Percentiles rank a stretch among this genome's conserved stretches.
Evolutionary conservation across 805 yeast genomes (phyloP).

Genomic region (Yarrowia hollandica): DNA sequence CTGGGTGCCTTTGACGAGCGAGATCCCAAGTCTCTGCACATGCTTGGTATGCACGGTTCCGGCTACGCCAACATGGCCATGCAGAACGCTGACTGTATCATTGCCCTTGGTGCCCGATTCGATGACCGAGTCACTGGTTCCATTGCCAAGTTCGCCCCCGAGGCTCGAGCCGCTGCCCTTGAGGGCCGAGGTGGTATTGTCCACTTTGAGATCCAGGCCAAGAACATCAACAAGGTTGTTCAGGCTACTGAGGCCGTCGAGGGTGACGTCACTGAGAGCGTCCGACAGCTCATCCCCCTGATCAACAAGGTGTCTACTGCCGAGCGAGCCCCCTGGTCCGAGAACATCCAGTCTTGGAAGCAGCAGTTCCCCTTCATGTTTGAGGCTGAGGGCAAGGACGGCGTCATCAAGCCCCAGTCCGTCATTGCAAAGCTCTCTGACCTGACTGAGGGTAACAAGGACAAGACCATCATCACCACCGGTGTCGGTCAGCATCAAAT

Average conservation of each 20-base stretch:
- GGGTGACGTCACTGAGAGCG: constrained; percentile 87
- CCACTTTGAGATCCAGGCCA: constrained; percentile 94
- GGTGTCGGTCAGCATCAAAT: constrained; percentile 99
- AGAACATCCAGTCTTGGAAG: constrained; percentile 76
- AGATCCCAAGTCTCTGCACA: constrained; percentile 86
- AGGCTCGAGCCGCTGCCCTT: constrained; percentile 81
- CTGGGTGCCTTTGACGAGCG: constrained; percentile 92
- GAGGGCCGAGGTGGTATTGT: constrained; percentile 93
- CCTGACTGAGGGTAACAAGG: constrained; percentile 61
- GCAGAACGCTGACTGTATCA: constrained; percentile 87
- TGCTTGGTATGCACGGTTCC: constrained; percentile 98
- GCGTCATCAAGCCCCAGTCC: constrained; percentile 84
- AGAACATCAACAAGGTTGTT: constrained; percentile 96
- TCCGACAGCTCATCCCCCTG: constrained; percentile 70
- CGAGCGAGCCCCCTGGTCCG: constrained; percentile 75
- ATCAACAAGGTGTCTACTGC: constrained; percentile 52
- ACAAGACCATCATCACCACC: constrained; percentile 85
- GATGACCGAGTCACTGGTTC: constrained; percentile 97
- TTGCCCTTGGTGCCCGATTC: constrained; percentile 95
- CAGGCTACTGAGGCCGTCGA: constrained; percentile 92
- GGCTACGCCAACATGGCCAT: constrained; percentile 94
- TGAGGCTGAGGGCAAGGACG: constrained; percentile 58
- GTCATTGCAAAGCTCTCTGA: constrained; percentile 74
- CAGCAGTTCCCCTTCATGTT: constrained; percentile 81
- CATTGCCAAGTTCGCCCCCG: constrained; percentile 87